Base-by-base conservation (phyloP, 805 yeast genomes). In the Ogataea wickerhamii region DNA sequence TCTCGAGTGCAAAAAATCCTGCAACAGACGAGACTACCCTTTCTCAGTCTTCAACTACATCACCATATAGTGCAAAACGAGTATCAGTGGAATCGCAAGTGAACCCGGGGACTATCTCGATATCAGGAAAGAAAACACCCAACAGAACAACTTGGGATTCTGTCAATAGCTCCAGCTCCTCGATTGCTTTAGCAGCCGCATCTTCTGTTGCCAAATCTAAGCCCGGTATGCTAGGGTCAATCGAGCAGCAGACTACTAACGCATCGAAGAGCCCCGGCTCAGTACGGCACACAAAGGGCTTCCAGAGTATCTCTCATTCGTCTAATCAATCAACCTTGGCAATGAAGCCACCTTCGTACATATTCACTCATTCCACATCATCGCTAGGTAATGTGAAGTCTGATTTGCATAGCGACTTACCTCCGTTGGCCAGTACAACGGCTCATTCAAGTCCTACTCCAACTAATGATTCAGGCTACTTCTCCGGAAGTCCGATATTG, bases 121-220 rank as follows among this genome's bases (percentile, higher is more conserved):
- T 8, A 12, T 11, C 29, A 7, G n/a, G 14, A 26, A 11, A 28
- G 14, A 25, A 18, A 27, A 23, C 18, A 11, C 32, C 38, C 6
- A 5, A 38, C 7, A 47, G 45, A 34, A 41, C 51, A 18, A 50
- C 53, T 0, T 61, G 64, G 64, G 51, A 61, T 35, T 37, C 51
- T 4, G 38, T 59, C 6, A 60, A 56, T 36, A 49, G 39, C 10
- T 36, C 48, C 7, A 57, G 63, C 18, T 61, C 66, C 1, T 44
- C 56, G 0, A 51, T 53, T 7, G 67, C 67, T 2, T 31, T 63
- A 11, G 64, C 64, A 2, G 67, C 67, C 4, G 67, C 67, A 0
- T 48, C 63, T 3, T 22, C 53, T n/a, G 61, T 62, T n/a, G 63
- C 66, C 7, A 57, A 53, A 32, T 31, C 52, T 3, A 59, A 50